Base-by-base conservation (phyloP, 331 rosid species). In the Quercus lobata region DNA sequence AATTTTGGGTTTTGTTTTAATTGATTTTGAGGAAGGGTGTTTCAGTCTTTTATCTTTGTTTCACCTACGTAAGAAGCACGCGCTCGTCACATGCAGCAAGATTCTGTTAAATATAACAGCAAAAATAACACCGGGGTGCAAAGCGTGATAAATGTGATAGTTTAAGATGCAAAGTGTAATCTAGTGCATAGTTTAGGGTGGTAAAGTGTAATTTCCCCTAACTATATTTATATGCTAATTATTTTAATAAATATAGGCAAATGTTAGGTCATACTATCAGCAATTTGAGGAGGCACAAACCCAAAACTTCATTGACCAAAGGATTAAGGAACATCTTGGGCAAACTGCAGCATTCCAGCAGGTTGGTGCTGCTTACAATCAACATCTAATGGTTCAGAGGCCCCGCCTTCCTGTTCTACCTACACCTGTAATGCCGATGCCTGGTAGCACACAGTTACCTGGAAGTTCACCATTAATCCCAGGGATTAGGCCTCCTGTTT, bases 221-320 rank as follows among this genome's bases (percentile, higher is more conserved):
- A 37, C 9, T 37, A 24, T 30, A 8, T 73, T 18, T 6, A n/a
- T 55, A 78, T 19, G 57, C 30, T n/a, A 22, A 58, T 14, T 58
- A 58, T 9, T 58, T 58, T 7, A 21, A 58, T 78, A 11, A 21
- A 17, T 79, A 41, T 78, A 94, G 98, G 99, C 98, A 37, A 96
- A 96, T 54, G 99, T 96, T 77, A 83, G 99, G 63, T 72, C 79
- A 8, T 96, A 96, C 82, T 96, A 96, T 78, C 97, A 90, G 89
- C 96, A 96, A 83, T 96, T 93, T 80, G 99, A 96, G 91, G 97
- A 96, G 87, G 94, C 93, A 81, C 98, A 96, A 78, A 96, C 98
- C 46, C 99, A 93, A 79, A 96, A 90, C 83, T 89, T 93, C 81
- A 89, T 96, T 73, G 99, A 96, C 76, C 99, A 93, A 71, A 84